These are phyloP conservation scores for Trichosporon asahii DNA, from an alignment of 1,284 basidiomycete species.

Conservation along the genomic window DNA sequence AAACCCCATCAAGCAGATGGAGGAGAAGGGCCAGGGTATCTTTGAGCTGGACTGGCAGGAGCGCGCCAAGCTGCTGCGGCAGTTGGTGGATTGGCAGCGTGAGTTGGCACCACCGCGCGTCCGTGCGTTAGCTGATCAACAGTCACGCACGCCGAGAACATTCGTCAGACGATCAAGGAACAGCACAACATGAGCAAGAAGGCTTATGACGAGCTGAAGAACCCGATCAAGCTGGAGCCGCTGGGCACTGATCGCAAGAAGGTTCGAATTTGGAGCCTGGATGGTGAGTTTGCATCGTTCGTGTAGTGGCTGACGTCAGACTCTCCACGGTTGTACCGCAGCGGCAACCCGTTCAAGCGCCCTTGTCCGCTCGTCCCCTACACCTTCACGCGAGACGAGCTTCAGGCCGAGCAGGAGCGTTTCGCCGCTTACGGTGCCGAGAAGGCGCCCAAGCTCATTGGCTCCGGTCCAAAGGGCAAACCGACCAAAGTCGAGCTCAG, in stretches of 20 bases:
- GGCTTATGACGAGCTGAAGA: constrained; percentile 11
- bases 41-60: constrained; percentile 48
- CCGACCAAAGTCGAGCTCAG: constrained; percentile 20
- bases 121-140: not conserved
- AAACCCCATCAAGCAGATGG: constrained; percentile 39
- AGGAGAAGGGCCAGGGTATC: constrained; percentile 36
- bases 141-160: constrained; percentile 43
- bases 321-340: constrained; percentile 45
- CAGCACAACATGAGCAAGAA: constrained; percentile 26
- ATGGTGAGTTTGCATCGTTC: constrained; percentile 32
- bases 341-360: constrained; percentile 51
- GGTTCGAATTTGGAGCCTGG: constrained; percentile 48
- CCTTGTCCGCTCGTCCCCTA: constrained; percentile 43
- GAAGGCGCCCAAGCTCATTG: constrained; percentile 13
- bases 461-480: constrained; percentile 30
- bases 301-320: constrained; percentile 24
- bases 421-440: constrained; percentile 28
- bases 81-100: constrained; percentile 52
- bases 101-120: constrained; percentile 15
- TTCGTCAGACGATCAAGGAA: constrained; percentile 40
- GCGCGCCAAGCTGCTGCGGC: constrained; percentile 41
- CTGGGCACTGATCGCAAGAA: constrained; percentile 44
- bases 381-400: constrained; percentile 32
- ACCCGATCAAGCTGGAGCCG: constrained; percentile 30
- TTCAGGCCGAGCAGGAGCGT: constrained; percentile 28